Percentiles rank a stretch among this genome's conserved stretches.
Evolutionary conservation across 2,329 filamentous ascomycete genomes (phyloP).

Genomic region (Beauveria rudraprayagi): DNA sequence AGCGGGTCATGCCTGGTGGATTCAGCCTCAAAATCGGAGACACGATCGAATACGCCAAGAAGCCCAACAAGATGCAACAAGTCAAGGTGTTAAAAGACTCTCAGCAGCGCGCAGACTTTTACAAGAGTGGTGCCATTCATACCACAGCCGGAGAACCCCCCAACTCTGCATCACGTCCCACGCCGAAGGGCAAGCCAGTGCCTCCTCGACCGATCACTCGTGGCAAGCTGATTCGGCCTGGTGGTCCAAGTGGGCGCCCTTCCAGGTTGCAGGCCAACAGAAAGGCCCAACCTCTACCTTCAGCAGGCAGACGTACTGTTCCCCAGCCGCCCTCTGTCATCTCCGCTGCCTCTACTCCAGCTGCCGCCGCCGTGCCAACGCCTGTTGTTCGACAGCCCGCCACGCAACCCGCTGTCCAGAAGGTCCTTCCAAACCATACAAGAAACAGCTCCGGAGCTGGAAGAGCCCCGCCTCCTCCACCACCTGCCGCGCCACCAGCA

Average conservation of each 20-base stretch:
- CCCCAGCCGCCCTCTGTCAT: conserved; percentile 28
- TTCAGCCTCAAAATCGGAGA: conserved; percentile 79
- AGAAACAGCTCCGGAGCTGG: conserved; percentile 44
- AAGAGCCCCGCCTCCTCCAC: conserved; percentile 56
- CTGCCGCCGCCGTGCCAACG: conserved; percentile 14
- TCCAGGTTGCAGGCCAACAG: conserved; percentile 57
- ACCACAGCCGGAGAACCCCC: conserved; percentile 77
- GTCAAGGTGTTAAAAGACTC: conserved; percentile 91
- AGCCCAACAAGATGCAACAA: conserved; percentile 81
- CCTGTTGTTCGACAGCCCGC: conserved; percentile 10
- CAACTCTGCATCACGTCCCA: conserved; percentile 73
- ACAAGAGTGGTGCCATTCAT: conserved; percentile 90
- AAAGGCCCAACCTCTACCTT: conserved; percentile 35
- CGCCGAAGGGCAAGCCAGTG: conserved; percentile 78
- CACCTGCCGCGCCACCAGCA: conserved; percentile 55
- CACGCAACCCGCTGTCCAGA: conserved; percentile 11
- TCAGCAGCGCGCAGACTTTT: conserved; percentile 66
- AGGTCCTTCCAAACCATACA: conserved; percentile 39
- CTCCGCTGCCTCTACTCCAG: conserved; percentile 19
- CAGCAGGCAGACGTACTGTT: conserved; percentile 24
- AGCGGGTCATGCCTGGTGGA: conserved; percentile 67
- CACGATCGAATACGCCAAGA: conserved; percentile 91
- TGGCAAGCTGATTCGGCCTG: conserved; percentile 85
- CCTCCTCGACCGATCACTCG: conserved; percentile 85
- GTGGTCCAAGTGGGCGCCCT: conserved; percentile 74